Percentiles rank a stretch among this genome's conserved stretches.
phyloP scores from a whole-genome alignment of 179 eudicot species.

The Spergularia azorica region DNA sequence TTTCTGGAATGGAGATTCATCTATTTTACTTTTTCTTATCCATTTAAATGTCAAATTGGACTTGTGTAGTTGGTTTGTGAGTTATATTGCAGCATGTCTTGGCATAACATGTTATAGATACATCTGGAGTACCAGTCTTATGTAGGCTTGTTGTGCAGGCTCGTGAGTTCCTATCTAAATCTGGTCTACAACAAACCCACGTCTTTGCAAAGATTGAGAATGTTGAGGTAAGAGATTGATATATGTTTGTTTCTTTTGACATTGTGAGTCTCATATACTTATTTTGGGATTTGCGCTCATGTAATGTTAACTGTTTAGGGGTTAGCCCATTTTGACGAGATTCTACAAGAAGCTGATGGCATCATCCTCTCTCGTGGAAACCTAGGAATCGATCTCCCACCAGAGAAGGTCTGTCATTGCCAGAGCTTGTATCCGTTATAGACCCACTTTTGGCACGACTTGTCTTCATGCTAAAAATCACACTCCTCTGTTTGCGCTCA shows the following conservation, averaged over 20 bases:
- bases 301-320: conserved; percentile 47
- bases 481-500: conserved; percentile 10
- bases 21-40: background rate
- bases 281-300: background rate
- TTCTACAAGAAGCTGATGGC: conserved; percentile 94
- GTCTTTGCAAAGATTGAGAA: conserved; percentile 91
- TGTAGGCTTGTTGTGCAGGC: conserved; percentile 27
- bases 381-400: conserved; percentile 97
- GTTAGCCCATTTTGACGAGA: conserved; percentile 88
- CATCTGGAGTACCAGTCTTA: conserved; percentile 14
- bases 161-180: conserved; percentile 67
- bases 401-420: conserved; percentile 69
- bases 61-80: background rate
- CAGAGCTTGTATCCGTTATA: background rate
- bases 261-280: background rate
- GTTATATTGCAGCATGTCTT: background rate
- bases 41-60: background rate
- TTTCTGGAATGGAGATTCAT: background rate
- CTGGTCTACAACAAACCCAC: conserved; percentile 83
- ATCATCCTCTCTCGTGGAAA: conserved; percentile 97
- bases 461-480: background rate
- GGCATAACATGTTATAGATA: background rate
- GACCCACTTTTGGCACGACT: background rate
- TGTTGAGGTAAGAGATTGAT: conserved; percentile 58
- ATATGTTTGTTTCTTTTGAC: background rate